Conservation (phyloP, 176 grass and related monocot species). For the Eleusine coracana region DNA sequence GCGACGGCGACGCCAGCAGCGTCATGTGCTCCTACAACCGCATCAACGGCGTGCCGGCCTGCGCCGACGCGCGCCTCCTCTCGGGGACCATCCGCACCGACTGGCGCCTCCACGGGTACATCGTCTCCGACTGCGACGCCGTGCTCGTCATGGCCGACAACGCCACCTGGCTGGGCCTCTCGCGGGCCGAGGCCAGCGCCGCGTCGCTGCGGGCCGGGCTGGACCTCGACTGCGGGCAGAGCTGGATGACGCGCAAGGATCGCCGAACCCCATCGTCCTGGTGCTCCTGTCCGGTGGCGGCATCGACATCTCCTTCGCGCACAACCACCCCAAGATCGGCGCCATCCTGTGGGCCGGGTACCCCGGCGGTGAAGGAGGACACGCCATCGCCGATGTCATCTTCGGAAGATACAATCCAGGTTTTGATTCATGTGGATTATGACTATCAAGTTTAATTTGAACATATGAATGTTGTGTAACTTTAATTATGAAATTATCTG, state of each 20-base stretch:
- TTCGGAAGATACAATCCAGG: slow-evolving; percentile 40
- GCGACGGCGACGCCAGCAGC: slow-evolving; percentile 35
- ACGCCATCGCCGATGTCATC: slow-evolving; percentile 46
- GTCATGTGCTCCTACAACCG: slow-evolving; percentile 60
- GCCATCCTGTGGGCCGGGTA: slow-evolving; percentile 47
- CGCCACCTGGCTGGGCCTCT: slow-evolving; percentile 22
- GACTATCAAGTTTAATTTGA: too few species aligned
- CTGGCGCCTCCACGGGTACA: slow-evolving; percentile 47
- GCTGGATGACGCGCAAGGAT: neutral
- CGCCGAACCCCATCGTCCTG: slow-evolving; percentile 35
- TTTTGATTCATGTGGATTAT: neutral
- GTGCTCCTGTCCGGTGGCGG: slow-evolving; percentile 32
- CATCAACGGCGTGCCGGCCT: slow-evolving; percentile 42
- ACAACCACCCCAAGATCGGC: slow-evolving; percentile 28
- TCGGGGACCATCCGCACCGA: slow-evolving; percentile 22
- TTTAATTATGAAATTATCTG: neutral
- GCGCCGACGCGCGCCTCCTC: slow-evolving; percentile 44
- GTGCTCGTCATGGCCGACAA: slow-evolving; percentile 22
- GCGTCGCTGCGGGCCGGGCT: slow-evolving; percentile 31
- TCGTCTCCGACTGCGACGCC: slow-evolving; percentile 50
- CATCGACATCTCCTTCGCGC: slow-evolving; percentile 30
- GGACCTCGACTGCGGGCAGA: slow-evolving; percentile 24
- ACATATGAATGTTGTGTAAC: too few species aligned
- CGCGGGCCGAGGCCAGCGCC: slow-evolving; percentile 28
- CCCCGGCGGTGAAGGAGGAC: slow-evolving; percentile 40